These are phyloP conservation scores for Neocallimastix lanati DNA, from an alignment of 192 early-diverging fungal species.

Conservation along the genomic window DNA sequence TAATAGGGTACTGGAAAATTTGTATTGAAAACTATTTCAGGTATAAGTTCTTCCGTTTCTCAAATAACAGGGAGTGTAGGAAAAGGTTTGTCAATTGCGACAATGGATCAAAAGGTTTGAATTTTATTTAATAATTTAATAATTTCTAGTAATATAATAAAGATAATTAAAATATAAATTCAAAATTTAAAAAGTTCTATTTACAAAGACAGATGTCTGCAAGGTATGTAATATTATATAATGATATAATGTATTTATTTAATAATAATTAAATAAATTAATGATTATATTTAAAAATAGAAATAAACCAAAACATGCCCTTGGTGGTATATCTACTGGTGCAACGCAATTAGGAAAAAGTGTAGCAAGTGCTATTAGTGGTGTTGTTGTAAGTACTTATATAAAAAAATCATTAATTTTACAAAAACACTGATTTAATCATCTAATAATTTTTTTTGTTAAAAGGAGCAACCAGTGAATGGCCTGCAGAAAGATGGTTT, in stretches of 20 bases:
- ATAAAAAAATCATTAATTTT: neutral
- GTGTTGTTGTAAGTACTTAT: slow-evolving; percentile 48
- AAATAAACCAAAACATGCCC: slow-evolving; percentile 77
- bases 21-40: slow-evolving; percentile 88
- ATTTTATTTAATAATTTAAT: no score
- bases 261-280: no score
- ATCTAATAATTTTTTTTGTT: no score
- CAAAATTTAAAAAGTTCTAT: neutral
- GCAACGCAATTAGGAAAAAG: slow-evolving; percentile 66
- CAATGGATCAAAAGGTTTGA: slow-evolving; percentile 58
- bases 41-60: slow-evolving; percentile 81
- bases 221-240: neutral
- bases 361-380: slow-evolving; percentile 69
- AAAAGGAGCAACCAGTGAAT: neutral
- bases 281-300: slow-evolving; percentile 12
- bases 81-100: slow-evolving; percentile 74
- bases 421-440: no score
- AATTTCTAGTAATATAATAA: no score
- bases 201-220: neutral
- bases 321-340: slow-evolving; percentile 73
- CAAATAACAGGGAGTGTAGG: slow-evolving; percentile 91
- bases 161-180: neutral
- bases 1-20: slow-evolving; percentile 49
- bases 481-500: slow-evolving; percentile 77
- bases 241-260: no score